Evolutionary conservation across 148 eudicot genomes (phyloP).

Genomic region (Cornus controversa): DNA sequence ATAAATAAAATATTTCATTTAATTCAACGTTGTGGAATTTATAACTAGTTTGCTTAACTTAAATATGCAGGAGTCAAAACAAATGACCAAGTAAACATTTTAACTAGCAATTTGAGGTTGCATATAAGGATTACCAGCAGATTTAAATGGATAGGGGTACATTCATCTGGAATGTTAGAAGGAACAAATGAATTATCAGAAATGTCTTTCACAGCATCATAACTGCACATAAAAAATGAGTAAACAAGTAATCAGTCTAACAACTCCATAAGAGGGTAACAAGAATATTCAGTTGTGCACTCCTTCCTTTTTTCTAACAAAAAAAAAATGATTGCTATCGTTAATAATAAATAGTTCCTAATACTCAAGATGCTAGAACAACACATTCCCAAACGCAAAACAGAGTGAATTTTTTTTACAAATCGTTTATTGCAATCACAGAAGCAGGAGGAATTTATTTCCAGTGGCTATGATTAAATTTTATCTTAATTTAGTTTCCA

Average conservation of each 20-base stretch:
- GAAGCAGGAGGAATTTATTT: too few relatives aligned
- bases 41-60: not conserved
- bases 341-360: too few relatives aligned
- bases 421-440: too few relatives aligned
- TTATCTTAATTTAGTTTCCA: too few relatives aligned
- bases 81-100: not conserved
- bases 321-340: too few relatives aligned
- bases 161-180: slow-evolving; percentile 47
- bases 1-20: not conserved
- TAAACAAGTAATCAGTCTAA: not conserved
- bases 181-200: slow-evolving; percentile 46
- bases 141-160: slow-evolving; percentile 73
- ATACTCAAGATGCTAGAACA: not conserved
- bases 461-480: too few relatives aligned
- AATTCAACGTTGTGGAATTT: not conserved
- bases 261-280: not conserved
- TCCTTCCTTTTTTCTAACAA: not conserved
- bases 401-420: too few relatives aligned
- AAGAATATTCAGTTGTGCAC: not conserved
- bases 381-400: not conserved
- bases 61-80: not conserved
- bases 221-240: slow-evolving; percentile 34
- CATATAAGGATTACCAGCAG: slow-evolving; percentile 51
- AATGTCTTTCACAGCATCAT: slow-evolving; percentile 48
- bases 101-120: too few relatives aligned